Base-by-base conservation (phyloP, 352 stramenopile species). In the Lagenidium giganteum region DNA sequence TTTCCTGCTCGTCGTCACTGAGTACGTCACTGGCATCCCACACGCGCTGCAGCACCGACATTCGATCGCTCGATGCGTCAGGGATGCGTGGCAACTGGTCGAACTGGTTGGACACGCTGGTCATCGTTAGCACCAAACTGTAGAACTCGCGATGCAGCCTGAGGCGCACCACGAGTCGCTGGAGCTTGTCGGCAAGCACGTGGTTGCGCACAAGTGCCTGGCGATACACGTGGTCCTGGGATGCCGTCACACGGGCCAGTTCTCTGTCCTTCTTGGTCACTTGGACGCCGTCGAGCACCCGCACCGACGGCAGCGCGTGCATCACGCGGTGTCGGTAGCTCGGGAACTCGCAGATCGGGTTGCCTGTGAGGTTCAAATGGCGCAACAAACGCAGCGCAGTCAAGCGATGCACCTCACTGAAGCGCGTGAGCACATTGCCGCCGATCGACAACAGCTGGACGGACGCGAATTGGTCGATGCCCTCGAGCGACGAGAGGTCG, bases 301-400 rank as follows among this genome's bases (percentile, higher is more conserved):
- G 57, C 2, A 93, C 21, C 16, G 60, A 60, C 3, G 21, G 45
- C 5, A 93, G 37, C 22, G 47, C 35, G n/a, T 75, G 63, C 8
- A 93, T 20, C 7, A 83, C 51, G 2, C 76, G 76, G 4, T 79
- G 27, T 8, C 81, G 57, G 26, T 93, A 93, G 51, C 90, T 84
- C 0, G 81, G 81, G 25, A 75, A 62, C 7, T 82, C 61, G 23
- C 76, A 89, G 5, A 93, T 28, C 18, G 81, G 81, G 37, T 93
- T 91, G 8, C 81, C 81, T 28, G 67, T 54, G 27, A 91, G 43
- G 48, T 88, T 87, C 4, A 93, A 39, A 29, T 84, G 78, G 2
- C 69, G 61, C 4, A 92, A 58, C 14, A 78, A 62, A 11, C 33
- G 18, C 1, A 92, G 56, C 9, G 25, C 18, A 11, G 42, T 18